phyloP scores from a whole-genome alignment of 2,329 filamentous ascomycete species.

The Scedosporium aurantiacum region DNA sequence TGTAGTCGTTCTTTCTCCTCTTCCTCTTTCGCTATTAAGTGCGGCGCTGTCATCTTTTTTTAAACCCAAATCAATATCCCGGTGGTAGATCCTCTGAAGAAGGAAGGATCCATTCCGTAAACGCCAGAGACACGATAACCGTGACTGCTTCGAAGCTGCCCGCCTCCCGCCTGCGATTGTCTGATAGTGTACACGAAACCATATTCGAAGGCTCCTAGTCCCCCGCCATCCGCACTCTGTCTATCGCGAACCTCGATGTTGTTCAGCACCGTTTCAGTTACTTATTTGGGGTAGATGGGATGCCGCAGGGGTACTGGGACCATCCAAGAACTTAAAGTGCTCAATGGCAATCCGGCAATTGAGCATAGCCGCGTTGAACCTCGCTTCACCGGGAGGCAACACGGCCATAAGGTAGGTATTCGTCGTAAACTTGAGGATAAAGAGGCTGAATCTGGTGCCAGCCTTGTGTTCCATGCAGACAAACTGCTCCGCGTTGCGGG shows the following conservation, averaged over 20 bases:
- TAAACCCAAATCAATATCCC: not conserved
- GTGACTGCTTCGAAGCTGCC: not conserved
- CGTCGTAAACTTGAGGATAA: slow-evolving; percentile 89
- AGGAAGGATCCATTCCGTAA: not conserved
- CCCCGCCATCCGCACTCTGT: too few species aligned
- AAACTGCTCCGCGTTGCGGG: slow-evolving; percentile 73
- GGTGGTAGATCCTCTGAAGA: not conserved
- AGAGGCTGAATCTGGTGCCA: slow-evolving; percentile 71
- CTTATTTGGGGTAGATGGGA: not conserved
- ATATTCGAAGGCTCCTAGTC: not conserved
- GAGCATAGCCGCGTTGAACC: slow-evolving; percentile 81
- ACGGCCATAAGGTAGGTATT: slow-evolving; percentile 95
- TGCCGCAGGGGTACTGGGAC: slow-evolving; percentile 16
- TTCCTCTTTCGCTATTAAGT: not conserved
- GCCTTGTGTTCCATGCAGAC: slow-evolving; percentile 73
- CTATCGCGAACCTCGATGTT: too few species aligned
- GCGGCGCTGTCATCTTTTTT: not conserved
- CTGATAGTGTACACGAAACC: not conserved
- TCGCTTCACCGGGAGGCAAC: slow-evolving; percentile 79
- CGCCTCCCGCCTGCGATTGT: not conserved
- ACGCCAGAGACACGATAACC: not conserved
- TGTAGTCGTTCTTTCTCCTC: not conserved
- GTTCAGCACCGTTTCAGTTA: not conserved
- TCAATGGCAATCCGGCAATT: slow-evolving; percentile 81
- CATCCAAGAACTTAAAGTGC: slow-evolving; percentile 62